Conservation (phyloP, 352 stramenopile species). For the Globisporangium splendens region DNA sequence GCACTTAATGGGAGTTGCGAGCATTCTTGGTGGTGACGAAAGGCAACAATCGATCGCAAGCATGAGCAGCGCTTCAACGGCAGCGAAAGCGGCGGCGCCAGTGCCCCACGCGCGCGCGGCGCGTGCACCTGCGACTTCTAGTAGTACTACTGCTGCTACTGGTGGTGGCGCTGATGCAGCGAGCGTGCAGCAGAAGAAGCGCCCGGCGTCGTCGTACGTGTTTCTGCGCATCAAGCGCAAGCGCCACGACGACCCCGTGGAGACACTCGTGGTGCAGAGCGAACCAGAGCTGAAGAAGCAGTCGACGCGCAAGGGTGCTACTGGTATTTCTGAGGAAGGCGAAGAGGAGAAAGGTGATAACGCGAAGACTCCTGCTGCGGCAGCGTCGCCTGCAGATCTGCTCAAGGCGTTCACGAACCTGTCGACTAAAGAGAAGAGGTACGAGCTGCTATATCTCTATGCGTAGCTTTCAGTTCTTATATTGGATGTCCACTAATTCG, state of each 20-base stretch:
- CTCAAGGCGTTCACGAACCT: slow-evolving; percentile 60
- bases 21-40: slow-evolving; percentile 6
- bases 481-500: no score
- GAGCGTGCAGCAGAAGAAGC: slow-evolving; percentile 13
- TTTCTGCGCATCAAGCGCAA: slow-evolving; percentile 83
- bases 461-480: no score
- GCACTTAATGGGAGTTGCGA: background rate
- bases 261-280: slow-evolving; percentile 60
- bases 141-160: background rate
- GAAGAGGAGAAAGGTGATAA: background rate
- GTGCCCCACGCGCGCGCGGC: slow-evolving; percentile 12
- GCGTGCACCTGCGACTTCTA: background rate
- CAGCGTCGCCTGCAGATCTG: slow-evolving; percentile 23
- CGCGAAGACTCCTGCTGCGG: background rate
- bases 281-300: slow-evolving; percentile 25
- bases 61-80: slow-evolving; percentile 14
- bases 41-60: background rate
- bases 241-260: slow-evolving; percentile 74
- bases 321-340: slow-evolving; percentile 17
- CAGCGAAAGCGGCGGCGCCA: slow-evolving; percentile 8
- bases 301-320: background rate
- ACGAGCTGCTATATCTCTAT: background rate
- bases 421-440: slow-evolving; percentile 55
- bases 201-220: slow-evolving; percentile 38
- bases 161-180: background rate